phyloP scores from a whole-genome alignment of 805 yeast genomes.

The Zygosaccharomyces lentus region DNA sequence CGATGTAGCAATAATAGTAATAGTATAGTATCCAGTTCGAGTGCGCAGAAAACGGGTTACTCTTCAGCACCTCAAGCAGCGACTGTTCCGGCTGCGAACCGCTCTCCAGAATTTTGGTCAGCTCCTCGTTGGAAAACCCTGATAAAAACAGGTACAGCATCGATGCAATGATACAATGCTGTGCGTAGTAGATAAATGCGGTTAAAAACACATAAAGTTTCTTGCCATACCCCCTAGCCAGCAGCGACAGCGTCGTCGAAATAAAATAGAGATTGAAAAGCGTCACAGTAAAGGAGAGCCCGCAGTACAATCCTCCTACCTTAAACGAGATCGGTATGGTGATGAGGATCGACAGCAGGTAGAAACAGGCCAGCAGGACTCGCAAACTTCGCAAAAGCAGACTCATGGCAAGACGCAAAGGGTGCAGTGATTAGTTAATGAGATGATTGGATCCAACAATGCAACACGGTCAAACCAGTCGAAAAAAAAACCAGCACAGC shows the following conservation, averaged over 20 bases:
- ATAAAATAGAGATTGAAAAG: constrained; percentile 65
- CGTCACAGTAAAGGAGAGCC: constrained; percentile 75
- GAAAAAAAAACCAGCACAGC: not conserved
- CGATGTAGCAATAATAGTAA: constrained; percentile 37
- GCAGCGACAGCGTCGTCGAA: constrained; percentile 66
- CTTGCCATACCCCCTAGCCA: constrained; percentile 33
- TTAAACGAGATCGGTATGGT: constrained; percentile 93
- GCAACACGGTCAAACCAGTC: not conserved
- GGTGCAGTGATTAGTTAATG: not conserved
- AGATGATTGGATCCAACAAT: not conserved
- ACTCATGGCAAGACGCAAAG: constrained; percentile 1
- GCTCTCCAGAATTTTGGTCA: constrained; percentile 20
- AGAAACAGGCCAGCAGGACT: constrained; percentile 49
- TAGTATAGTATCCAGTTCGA: constrained; percentile 30
- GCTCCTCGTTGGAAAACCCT: constrained; percentile 42
- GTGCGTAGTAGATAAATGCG: constrained; percentile 62
- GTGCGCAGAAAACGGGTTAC: constrained; percentile 14
- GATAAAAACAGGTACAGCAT: constrained; percentile 65
- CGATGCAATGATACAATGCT: constrained; percentile 79
- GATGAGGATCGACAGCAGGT: constrained; percentile 63
- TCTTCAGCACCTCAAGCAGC: constrained; percentile 20
- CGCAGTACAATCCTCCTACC: constrained; percentile 87
- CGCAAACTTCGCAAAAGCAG: constrained; percentile 26
- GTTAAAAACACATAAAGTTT: constrained; percentile 27
- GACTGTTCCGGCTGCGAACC: constrained; percentile 26